Evolutionary conservation across 768 basidiomycete species (phyloP), one percentile per base, ranked within the genome.

Genomic region (Symmetrospora coprosmae): DNA sequence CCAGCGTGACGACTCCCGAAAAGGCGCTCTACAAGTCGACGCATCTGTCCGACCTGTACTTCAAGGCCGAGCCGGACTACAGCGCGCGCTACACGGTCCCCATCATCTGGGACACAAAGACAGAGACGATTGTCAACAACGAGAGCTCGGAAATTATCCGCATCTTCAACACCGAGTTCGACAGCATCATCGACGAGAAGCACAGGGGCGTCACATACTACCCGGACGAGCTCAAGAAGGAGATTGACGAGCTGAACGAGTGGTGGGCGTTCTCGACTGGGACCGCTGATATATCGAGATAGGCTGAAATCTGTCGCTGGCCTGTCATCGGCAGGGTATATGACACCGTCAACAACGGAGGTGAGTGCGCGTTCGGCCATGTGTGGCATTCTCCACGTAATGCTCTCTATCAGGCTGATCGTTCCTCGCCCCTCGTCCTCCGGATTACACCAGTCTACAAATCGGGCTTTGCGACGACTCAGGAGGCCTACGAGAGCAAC

Each of bases 91-190:
- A 87, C 76, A 89, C 88, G 1, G 86, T 89, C 8, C 90, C 90
- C 4, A 73, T 88, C 33, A 76, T 99, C 4, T 99, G 88, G 87
- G 94, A 97, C 74, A 91, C 82, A 76, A 86, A 91, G 61, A 75
- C 71, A 40, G 74, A 83, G 43, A 85, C 84, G 38, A 85, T 96
- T 66, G 94, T 99, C 60, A 96, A 89, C 76, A 97, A 96, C 71
- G 92, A 99, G 71, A 73, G 72, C 23, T 48, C 50, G 2, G 92
- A 97, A 74, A 90, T 97, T 70, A 88, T 97, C 69, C 83, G 92
- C 59, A 85, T 92, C 7, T 80, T 97, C 75, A 96, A 99, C 73
- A 77, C 60, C 31, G 67, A 56, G 25, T 64, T 64, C 37, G 63
- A 64, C 35, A 49, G 52, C 25, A 31, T 64, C 9, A 35, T 64